Base-by-base conservation (phyloP, 768 basidiomycete genomes). In the Lentinula sp. region DNA sequence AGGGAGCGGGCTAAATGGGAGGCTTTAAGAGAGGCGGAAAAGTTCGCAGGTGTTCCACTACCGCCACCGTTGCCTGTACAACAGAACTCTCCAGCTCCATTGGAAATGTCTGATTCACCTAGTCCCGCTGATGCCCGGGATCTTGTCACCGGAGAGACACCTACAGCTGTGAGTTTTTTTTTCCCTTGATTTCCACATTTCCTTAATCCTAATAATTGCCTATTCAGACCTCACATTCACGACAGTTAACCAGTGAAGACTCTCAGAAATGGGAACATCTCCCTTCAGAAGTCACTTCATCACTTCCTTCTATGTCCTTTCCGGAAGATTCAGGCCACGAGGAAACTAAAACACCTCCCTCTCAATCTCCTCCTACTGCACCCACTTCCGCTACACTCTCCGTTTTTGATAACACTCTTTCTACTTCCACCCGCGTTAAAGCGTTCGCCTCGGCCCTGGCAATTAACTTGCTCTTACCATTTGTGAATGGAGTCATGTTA, bases 401-500 rank as follows among this genome's bases (percentile, higher is more conserved):
- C 36, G 81, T 93, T 51, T 90, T 91, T 72, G 87, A 92, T 72
- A 69, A 79, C 23, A 77, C 84, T 35, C 77, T 93, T 52, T 84
- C 88, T 41, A 77, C 78, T 54, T 83, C 82, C 63, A 87, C 90
- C 36, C 86, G 91, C 56, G 67, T 84, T 50, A 83, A 81, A 43
- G 90, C 92, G 8, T 70, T 91, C 56, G 72, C 87, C 58, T 86
- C 90, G 15, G 85, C 89, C 23, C 71, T 94, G 64, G 88, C 89
- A 32, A 90, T 96, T 70, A 95, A 96, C 70, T 70, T 96, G 63
- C 70, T 90, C 0, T 79, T 96, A 42, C 93, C 93, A 0, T 96
- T 96, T 72, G 82, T 96, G 8, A 96, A 95, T 65, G 94, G 93
- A 18, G 90, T 96, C 61, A 96, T 96, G 93, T 84, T 95, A 55